phyloP scores from a whole-genome alignment of 192 early-diverging fungal species.

The Linderina pennispora region DNA sequence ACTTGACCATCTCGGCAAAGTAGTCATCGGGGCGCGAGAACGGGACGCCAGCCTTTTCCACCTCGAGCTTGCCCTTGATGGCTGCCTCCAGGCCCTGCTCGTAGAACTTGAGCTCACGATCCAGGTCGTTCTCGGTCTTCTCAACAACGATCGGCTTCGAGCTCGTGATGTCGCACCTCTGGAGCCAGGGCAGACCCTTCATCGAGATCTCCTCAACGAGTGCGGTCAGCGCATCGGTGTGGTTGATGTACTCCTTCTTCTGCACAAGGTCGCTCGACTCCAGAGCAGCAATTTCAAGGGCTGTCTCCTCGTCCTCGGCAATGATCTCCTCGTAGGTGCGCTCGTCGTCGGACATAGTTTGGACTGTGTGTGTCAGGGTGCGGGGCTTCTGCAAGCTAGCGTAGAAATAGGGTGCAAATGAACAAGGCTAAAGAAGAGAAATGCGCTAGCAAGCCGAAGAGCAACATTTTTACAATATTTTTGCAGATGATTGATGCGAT shows the following conservation, averaged over 20 bases:
- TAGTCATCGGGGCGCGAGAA: slow-evolving; percentile 90
- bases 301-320: slow-evolving; percentile 41
- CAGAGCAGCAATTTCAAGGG: slow-evolving; percentile 43
- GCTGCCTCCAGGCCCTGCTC: slow-evolving; percentile 83
- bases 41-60: slow-evolving; percentile 60
- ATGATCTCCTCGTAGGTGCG: slow-evolving; percentile 17
- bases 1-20: slow-evolving; percentile 98
- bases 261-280: slow-evolving; percentile 14
- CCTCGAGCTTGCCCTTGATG: slow-evolving; percentile 54
- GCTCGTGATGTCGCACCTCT: slow-evolving; percentile 61
- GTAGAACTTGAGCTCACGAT: slow-evolving; percentile 91
- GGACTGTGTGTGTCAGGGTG: not conserved
- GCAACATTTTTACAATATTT: too few species aligned
- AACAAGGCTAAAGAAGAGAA: too few species aligned
- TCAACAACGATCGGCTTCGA: slow-evolving; percentile 45
- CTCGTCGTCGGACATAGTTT: slow-evolving; percentile 24
- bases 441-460: too few species aligned
- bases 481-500: too few species aligned
- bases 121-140: slow-evolving; percentile 81
- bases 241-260: slow-evolving; percentile 34
- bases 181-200: slow-evolving; percentile 62
- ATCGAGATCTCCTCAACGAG: slow-evolving; percentile 56
- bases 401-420: too few species aligned
- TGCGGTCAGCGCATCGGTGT: slow-evolving; percentile 51
- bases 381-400: too few species aligned